Percentiles rank a stretch among this genome's conserved stretches.
phyloP scores from a whole-genome alignment of 345 rosid species.

The Lepidium sativum region DNA sequence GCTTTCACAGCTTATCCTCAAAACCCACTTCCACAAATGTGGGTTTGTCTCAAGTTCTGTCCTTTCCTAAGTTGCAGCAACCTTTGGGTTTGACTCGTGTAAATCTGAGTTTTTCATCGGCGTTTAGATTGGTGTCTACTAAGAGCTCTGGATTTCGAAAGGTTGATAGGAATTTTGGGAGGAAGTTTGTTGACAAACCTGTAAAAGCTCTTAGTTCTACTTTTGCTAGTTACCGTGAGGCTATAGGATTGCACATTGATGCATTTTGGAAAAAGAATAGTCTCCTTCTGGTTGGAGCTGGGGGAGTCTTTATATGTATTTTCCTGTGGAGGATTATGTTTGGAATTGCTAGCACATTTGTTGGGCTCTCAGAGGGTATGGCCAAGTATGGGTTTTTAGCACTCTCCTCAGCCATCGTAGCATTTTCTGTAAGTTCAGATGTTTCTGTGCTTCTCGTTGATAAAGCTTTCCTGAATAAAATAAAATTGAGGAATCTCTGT shows the following conservation, averaged over 20 bases:
- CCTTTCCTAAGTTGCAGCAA: constrained; percentile 3
- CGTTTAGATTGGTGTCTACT: constrained; percentile 40
- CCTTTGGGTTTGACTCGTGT: constrained; percentile 18
- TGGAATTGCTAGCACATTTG: constrained; percentile 74
- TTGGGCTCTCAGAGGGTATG: constrained; percentile 87
- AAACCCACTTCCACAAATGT: constrained; percentile 30
- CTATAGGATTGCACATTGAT: constrained; percentile 72
- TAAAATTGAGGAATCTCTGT: background rate
- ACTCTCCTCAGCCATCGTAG: constrained; percentile 80
- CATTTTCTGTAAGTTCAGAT: constrained; percentile 55
- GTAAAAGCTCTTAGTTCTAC: constrained; percentile 38
- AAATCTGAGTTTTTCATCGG: constrained; percentile 16
- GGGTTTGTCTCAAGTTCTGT: constrained; percentile 36
- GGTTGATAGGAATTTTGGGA: constrained; percentile 33
- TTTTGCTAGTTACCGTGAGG: constrained; percentile 59
- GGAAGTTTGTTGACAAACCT: constrained; percentile 53
- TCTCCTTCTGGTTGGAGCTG: constrained; percentile 60
- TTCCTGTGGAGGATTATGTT: constrained; percentile 91
- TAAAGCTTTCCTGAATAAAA: background rate
- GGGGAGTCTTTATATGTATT: constrained; percentile 54
- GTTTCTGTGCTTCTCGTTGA: background rate
- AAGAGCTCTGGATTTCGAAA: constrained; percentile 29
- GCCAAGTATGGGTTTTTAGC: constrained; percentile 92
- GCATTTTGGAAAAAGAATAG: constrained; percentile 68
- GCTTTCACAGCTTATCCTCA: constrained; percentile 20